phyloP scores from a whole-genome alignment of 306 rosid genomes.

The Pyrus pyrifolia region DNA sequence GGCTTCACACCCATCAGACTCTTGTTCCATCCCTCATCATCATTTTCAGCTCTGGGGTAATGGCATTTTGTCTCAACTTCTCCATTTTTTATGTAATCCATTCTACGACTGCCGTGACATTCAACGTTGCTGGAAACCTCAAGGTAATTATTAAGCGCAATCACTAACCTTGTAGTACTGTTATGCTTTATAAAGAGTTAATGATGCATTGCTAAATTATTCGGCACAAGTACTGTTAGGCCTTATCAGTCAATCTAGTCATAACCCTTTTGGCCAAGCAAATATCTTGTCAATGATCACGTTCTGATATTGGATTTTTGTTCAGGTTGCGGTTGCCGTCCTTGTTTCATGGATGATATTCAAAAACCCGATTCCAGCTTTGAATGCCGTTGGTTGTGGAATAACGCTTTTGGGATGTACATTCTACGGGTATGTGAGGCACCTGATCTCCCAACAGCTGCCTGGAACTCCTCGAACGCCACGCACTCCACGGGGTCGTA shows the following conservation, averaged over 20 bases:
- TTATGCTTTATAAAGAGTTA: neutral
- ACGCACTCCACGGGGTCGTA: conserved; percentile 67
- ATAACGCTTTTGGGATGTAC: conserved; percentile 88
- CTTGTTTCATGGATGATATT: conserved; percentile 94
- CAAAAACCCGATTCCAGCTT: conserved; percentile 71
- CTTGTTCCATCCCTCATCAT: conserved; percentile 64
- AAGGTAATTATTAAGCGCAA: conserved; percentile 43
- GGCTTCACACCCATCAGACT: conserved; percentile 69
- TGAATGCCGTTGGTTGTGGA: conserved; percentile 79
- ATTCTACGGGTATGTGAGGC: conserved; percentile 89
- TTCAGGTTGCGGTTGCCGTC: conserved; percentile 95
- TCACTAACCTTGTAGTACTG: neutral
- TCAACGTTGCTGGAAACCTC: conserved; percentile 96
- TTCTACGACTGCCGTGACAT: conserved; percentile 93
- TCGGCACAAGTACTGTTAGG: neutral
- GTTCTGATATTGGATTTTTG: neutral
- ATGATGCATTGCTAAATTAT: too few species aligned
- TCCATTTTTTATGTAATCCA: conserved; percentile 96
- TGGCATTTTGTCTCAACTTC: conserved; percentile 96
- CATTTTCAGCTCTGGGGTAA: conserved; percentile 81
- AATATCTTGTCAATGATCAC: neutral
- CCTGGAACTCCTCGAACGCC: conserved; percentile 64
- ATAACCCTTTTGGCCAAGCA: neutral
- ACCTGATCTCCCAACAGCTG: conserved; percentile 77
- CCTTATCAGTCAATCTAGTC: neutral